Evolutionary conservation across 306 rosid species (phyloP).

Genomic region (Canavalia ensiformis): DNA sequence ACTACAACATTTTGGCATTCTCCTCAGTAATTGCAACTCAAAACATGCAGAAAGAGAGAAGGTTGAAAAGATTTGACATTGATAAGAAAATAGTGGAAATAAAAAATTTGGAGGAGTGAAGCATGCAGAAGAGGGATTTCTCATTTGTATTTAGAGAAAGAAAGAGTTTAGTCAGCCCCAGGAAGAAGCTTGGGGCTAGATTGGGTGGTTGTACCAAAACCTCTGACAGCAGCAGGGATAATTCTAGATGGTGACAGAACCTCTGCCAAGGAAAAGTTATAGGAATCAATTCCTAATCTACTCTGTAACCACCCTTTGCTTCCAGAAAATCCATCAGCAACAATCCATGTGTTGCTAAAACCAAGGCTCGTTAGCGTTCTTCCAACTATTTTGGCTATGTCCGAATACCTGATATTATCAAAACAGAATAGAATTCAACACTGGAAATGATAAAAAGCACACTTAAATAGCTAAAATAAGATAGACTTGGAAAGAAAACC

Average conservation of each 20-base stretch:
- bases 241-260: constrained; percentile 89
- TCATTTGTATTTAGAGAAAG: constrained; percentile 13
- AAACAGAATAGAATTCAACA: neutral
- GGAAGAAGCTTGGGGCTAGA: constrained; percentile 76
- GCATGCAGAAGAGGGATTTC: constrained; percentile 45
- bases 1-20: neutral
- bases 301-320: constrained; percentile 91
- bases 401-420: constrained; percentile 71
- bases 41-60: neutral
- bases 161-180: constrained; percentile 59
- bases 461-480: neutral
- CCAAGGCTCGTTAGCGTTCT: constrained; percentile 75
- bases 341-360: constrained; percentile 73
- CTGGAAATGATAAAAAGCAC: neutral
- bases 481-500: constrained; percentile 46
- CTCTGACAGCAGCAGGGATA: constrained; percentile 64
- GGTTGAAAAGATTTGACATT: constrained; percentile 10
- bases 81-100: constrained; percentile 37
- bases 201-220: constrained; percentile 71
- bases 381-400: constrained; percentile 83
- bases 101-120: constrained; percentile 20
- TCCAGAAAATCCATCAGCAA: constrained; percentile 94
- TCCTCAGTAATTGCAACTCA: neutral
- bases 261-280: constrained; percentile 79
- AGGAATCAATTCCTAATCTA: constrained; percentile 85